These are phyloP conservation scores for Artemisia argyi DNA, from an alignment of 129 eudicot genomes.

Conservation along the genomic window DNA sequence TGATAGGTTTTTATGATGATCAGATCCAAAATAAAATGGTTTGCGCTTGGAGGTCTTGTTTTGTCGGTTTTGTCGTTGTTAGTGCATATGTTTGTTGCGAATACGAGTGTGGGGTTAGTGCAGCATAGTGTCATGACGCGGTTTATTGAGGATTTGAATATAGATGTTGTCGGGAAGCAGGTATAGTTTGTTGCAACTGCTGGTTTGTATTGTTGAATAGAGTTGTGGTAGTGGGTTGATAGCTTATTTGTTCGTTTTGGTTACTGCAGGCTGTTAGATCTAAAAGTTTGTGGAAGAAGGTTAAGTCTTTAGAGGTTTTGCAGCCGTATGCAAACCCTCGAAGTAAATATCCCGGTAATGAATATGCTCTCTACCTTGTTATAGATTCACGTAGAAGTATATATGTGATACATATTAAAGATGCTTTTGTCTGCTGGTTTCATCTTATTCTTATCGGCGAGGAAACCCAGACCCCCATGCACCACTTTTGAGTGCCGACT, in stretches of 20 bases:
- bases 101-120: constrained; percentile 57
- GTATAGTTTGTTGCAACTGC: constrained; percentile 23
- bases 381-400: not conserved
- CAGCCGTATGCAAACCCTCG: constrained; percentile 90
- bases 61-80: constrained; percentile 72
- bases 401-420: not conserved
- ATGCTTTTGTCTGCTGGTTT: constrained; percentile 8
- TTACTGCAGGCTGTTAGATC: constrained; percentile 55
- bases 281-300: constrained; percentile 75
- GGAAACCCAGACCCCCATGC: too few species aligned
- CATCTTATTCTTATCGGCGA: not conserved
- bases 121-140: constrained; percentile 46
- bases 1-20: constrained; percentile 39
- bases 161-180: constrained; percentile 38
- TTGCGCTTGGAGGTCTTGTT: constrained; percentile 73
- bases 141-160: constrained; percentile 65
- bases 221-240: not conserved
- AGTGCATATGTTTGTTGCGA: constrained; percentile 89
- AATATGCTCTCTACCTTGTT: constrained; percentile 10
- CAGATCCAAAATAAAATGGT: constrained; percentile 86
- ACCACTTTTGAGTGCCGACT: too few species aligned
- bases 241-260: not conserved
- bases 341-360: constrained; percentile 73
- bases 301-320: constrained; percentile 64
- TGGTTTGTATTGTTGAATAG: not conserved